phyloP scores from a whole-genome alignment of 2,329 filamentous ascomycete genomes.

The Exophiala sideris region DNA sequence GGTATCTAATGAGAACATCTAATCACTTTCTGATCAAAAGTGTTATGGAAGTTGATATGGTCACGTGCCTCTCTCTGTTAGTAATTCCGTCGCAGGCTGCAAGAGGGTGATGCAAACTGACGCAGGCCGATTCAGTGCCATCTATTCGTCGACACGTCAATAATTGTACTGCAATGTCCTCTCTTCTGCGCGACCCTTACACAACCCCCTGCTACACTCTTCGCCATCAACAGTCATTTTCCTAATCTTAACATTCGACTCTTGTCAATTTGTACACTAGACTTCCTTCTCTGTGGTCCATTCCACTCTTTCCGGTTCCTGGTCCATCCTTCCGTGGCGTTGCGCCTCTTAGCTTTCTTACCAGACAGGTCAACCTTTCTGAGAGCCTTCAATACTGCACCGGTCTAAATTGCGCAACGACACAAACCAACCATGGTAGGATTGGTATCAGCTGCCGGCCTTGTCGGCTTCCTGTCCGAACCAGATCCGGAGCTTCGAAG shows the following conservation, averaged over 20 bases:
- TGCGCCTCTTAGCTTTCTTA: constrained; percentile 12
- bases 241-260: neutral
- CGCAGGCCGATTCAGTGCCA: constrained; percentile 3
- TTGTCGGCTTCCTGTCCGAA: constrained; percentile 92
- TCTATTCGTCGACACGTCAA: constrained; percentile 8
- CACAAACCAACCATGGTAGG: constrained; percentile 66
- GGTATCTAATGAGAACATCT: neutral
- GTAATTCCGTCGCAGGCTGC: neutral
- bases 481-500: constrained; percentile 91
- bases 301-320: constrained; percentile 4
- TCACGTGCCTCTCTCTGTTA: neutral
- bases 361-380: constrained; percentile 14
- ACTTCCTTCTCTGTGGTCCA: constrained; percentile 16
- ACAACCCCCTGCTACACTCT: constrained; percentile 4
- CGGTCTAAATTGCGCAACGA: constrained; percentile 6
- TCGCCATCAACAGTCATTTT: constrained; percentile 10
- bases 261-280: constrained; percentile 23
- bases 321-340: constrained; percentile 1
- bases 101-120: constrained; percentile 2
- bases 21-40: neutral
- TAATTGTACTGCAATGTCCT: neutral
- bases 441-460: constrained; percentile 87
- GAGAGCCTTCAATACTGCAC: neutral
- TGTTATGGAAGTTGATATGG: neutral
- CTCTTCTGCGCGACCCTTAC: constrained; percentile 17